Evolutionary conservation across 257 asterid genomes (phyloP), one percentile per base, ranked within the genome.

Genomic region (Marsdenia floribunda): DNA sequence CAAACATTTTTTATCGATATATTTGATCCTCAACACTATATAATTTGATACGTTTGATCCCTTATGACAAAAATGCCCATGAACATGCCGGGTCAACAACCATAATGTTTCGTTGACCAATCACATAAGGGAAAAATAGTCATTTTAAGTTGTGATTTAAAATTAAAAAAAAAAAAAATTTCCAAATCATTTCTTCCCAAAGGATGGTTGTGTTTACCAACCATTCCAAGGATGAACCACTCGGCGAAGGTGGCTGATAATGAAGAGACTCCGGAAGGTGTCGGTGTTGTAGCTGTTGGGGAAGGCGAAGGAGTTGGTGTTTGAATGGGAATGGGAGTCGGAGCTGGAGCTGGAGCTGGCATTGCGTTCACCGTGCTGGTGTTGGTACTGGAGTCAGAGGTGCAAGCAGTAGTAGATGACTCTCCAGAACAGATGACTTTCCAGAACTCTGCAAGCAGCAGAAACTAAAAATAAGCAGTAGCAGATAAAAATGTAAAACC

Each of bases 361-460:
- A n/a, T n/a, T n/a, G n/a, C 18, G 77, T 59, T 22, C 69, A 14
- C 8, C 82, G 29, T 10, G 74, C 72, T 0, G 76, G 79, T 3
- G 73, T 21, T 14, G 72, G 72, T 2, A 46, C 6, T 3, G 74
- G 37, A 14, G 74, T 33, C 38, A 70, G 58, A 3, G 78, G 18
- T 0, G 72, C 13, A 44, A 79, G 19, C 0, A 74, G 65, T 14
- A 79, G 55, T 35, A n/a, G n/a, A n/a, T n/a, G n/a, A 83, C 98
- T 93, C 87, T 93, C 98, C 91, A 93, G 79, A 76, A 93, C 97
- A 0, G 98, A 93, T 0, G 98, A 93, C 81, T 93, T 93, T 40
- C 98, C 98, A 54, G 97, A 93, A 86, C 98, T 93, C 98, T 93
- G 91, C 70, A 72, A 49, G 76, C 73, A 46, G 68, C 50, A 82